Conservation (phyloP, 768 basidiomycete genomes). For the Cystofilobasidium macerans region DNA sequence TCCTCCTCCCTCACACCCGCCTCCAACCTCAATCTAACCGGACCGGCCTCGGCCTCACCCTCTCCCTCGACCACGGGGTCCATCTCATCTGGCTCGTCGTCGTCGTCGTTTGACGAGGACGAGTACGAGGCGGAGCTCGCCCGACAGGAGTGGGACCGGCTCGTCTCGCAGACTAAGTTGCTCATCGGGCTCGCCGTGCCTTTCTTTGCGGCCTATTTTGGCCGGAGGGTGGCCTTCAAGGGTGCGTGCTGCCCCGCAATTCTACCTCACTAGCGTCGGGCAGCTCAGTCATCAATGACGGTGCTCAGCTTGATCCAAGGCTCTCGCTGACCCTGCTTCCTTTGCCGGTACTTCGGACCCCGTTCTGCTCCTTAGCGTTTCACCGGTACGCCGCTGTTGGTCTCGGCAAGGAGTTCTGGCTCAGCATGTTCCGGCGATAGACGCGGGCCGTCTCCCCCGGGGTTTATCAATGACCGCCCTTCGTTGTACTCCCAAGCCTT, state of each 20-base stretch:
- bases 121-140: slow-evolving; percentile 20
- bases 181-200: slow-evolving; percentile 17
- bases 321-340: neutral
- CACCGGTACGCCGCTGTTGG: slow-evolving; percentile 19
- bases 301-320: too few relatives aligned
- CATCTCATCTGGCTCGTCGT: slow-evolving; percentile 1
- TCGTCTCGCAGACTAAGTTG: slow-evolving; percentile 21
- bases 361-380: slow-evolving; percentile 5
- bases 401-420: slow-evolving; percentile 13
- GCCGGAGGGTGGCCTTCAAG: slow-evolving; percentile 21
- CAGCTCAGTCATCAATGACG: too few relatives aligned
- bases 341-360: neutral
- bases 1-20: neutral
- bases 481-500: too few relatives aligned
- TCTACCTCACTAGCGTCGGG: neutral
- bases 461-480: too few relatives aligned
- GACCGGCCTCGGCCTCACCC: neutral
- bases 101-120: slow-evolving; percentile 10
- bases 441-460: too few relatives aligned
- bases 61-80: slow-evolving; percentile 7
- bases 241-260: slow-evolving; percentile 1
- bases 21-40: neutral
- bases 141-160: slow-evolving; percentile 14
- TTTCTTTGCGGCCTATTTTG: slow-evolving; percentile 20
- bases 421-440: slow-evolving; percentile 4